Evolutionary conservation across 148 eudicot species (phyloP), one percentile per base, ranked within the genome.

Genomic region (Nepenthes mirabilis): DNA sequence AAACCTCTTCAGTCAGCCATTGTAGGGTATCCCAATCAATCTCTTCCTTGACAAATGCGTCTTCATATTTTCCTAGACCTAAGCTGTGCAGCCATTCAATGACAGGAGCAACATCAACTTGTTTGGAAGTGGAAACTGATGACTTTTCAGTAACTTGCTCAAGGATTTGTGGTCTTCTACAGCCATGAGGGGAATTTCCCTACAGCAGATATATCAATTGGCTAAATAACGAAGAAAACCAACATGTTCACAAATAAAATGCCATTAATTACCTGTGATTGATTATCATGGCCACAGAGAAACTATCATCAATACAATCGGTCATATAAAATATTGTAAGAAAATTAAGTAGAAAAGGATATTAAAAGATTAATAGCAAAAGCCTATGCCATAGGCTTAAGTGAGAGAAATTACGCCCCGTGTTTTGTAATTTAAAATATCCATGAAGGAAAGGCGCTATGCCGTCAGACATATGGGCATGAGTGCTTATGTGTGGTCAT

Each of bases 1-100:
- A 62, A 65, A 91, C 97, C 90, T 91, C 93, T 59, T 91, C 97
- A 61, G 90, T 88, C 72, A 91, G 60, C 76, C 84, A 81, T 54
- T 78, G 82, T 56, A 91, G 56, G 45, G 84, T 75, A 57, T 81
- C 96, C 97, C 93, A 88, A 34, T 88, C 96, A 66, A 91, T 85
- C 70, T 91, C 97, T 66, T 91, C 85, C 61, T 70, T 63, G 13
- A 77, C 60, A 64, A 91, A 91, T 61, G 72, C 47, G 43, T 78
- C 76, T 75, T 81, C 86, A 58, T 88, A 91, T 65, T 75, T 88
- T 37, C 76, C 72, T 62, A 91, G 86, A 52, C 83, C 93, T 65
- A 91, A 70, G 60, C 72, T 77, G 40, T 68, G 79, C 14, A 91
- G 59, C 97, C 96, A 91, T 43, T 76, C 73, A 34, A 69, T 37